A percentile compares a stretch with the other conserved stretches of the same genome.
These are phyloP conservation scores for Rheum nobile DNA, from an alignment of 148 eudicot genomes.

Conservation along the genomic window DNA sequence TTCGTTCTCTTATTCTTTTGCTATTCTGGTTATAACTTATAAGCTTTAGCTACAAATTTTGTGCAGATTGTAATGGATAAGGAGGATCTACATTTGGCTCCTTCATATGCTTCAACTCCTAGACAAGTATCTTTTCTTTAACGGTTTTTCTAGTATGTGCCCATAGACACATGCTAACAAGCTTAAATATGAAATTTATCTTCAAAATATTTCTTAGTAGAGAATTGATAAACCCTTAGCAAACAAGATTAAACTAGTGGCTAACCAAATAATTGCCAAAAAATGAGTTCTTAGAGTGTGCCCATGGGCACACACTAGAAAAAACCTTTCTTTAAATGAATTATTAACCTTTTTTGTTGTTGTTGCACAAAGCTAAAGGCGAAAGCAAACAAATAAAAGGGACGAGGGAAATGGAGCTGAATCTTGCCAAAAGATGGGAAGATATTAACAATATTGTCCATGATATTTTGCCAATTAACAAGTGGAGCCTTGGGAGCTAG, in stretches of 20 bases:
- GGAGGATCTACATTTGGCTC: not conserved
- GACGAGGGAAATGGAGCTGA: not conserved
- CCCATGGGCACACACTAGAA: too few relatives aligned
- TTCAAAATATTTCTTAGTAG: too few relatives aligned
- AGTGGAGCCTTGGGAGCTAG: not conserved
- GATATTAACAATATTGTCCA: not conserved
- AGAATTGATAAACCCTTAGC: too few relatives aligned
- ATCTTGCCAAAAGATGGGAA: conserved; percentile 7
- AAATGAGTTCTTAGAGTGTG: too few relatives aligned
- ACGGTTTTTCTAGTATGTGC: too few relatives aligned
- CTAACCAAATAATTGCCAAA: too few relatives aligned
- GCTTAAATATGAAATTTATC: too few relatives aligned
- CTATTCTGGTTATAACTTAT: not conserved
- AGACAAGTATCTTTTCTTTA: not conserved
- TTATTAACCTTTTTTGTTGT: too few relatives aligned
- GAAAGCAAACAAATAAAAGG: not conserved
- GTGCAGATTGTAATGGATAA: not conserved
- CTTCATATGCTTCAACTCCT: not conserved
- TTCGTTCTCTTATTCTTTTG: not conserved
- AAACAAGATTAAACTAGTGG: too few relatives aligned
- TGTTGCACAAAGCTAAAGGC: not conserved
- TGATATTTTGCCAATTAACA: not conserved
- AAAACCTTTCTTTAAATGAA: too few relatives aligned
- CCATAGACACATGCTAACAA: too few relatives aligned
- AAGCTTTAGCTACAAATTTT: not conserved